Evolutionary conservation across 1,139 yeast species (phyloP).

Genomic region (Yamadazyma taylorii): DNA sequence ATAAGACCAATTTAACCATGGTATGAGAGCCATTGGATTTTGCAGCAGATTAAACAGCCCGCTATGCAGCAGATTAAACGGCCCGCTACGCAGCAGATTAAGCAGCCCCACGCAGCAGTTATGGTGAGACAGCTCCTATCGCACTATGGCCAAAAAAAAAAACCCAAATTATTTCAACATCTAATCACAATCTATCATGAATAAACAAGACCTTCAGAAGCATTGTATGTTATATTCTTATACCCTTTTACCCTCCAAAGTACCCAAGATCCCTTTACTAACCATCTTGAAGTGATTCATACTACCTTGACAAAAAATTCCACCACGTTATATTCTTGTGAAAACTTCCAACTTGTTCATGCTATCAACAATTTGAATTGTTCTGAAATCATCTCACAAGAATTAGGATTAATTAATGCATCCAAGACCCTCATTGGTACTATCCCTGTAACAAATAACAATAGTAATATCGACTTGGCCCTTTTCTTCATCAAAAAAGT

Average conservation of each 20-base stretch:
- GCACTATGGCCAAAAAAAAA: no score
- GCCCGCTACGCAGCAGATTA: no score
- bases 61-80: no score
- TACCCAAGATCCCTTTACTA: slow-evolving; percentile 10
- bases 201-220: slow-evolving; percentile 26
- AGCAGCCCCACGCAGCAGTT: no score
- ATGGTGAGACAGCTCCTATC: no score
- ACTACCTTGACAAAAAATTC: slow-evolving; percentile 53
- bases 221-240: slow-evolving; percentile 28
- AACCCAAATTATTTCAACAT: no score
- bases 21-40: no score
- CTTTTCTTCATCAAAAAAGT: slow-evolving; percentile 52
- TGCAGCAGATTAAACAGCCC: no score
- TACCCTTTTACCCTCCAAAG: background rate
- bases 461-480: slow-evolving; percentile 32
- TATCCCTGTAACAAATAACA: slow-evolving; percentile 33
- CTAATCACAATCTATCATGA: slow-evolving; percentile 18
- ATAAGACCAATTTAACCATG: no score
- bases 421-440: slow-evolving; percentile 47
- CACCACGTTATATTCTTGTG: slow-evolving; percentile 56
- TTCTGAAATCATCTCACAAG: slow-evolving; percentile 55
- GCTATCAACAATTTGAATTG: slow-evolving; percentile 45
- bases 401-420: slow-evolving; percentile 52
- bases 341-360: slow-evolving; percentile 43
- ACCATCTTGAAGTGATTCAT: slow-evolving; percentile 33